These are phyloP conservation scores for Collybia mongolica DNA, from an alignment of 768 basidiomycete species.

Conservation along the genomic window DNA sequence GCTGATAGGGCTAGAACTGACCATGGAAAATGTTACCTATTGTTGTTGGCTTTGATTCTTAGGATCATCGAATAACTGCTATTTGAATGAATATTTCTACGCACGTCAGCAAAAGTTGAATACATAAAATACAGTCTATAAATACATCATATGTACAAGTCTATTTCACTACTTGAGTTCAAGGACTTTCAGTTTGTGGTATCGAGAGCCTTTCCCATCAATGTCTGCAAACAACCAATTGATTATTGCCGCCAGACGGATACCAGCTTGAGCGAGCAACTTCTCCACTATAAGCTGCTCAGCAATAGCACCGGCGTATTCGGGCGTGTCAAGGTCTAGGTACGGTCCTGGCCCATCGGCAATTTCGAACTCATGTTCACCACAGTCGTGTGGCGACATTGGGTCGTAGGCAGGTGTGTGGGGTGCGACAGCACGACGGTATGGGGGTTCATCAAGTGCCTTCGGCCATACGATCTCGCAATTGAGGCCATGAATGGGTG, in stretches of 20 bases:
- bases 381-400: slow-evolving; percentile 11
- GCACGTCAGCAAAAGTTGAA: too few species aligned
- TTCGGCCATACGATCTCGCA: slow-evolving; percentile 82
- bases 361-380: slow-evolving; percentile 5
- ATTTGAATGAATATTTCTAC: too few species aligned
- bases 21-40: too few species aligned
- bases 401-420: slow-evolving; percentile 8
- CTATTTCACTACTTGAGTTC: too few species aligned
- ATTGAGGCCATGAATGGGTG: slow-evolving; percentile 72
- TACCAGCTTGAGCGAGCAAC: slow-evolving; percentile 78
- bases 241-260: slow-evolving; percentile 80
- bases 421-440: slow-evolving; percentile 21
- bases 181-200: too few species aligned
- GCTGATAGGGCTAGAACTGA: too few species aligned
- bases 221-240: slow-evolving; percentile 67
- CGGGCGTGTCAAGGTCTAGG: slow-evolving; percentile 78
- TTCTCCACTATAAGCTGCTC: slow-evolving; percentile 74
- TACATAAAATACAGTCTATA: too few species aligned
- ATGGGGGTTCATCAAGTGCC: slow-evolving; percentile 56
- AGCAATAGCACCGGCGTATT: slow-evolving; percentile 71
- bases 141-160: too few species aligned
- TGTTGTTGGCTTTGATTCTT: too few species aligned
- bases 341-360: slow-evolving; percentile 24
- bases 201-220: slow-evolving; percentile 1
- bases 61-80: too few species aligned